These are phyloP conservation scores for Cadophora sp. DNA, from an alignment of 2,329 filamentous ascomycete species.

Conservation along the genomic window DNA sequence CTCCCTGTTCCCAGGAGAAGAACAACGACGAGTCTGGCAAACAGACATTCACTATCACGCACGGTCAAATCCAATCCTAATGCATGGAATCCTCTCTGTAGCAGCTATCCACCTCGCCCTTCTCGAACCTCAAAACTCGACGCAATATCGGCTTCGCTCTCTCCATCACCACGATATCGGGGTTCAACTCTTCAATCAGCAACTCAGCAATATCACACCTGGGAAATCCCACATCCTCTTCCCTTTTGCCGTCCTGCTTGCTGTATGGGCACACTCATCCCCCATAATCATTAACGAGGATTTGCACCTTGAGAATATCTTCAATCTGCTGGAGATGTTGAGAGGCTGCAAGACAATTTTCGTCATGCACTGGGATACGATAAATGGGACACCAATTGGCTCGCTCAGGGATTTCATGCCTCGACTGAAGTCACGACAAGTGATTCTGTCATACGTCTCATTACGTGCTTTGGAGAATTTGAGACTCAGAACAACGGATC, in stretches of 20 bases:
- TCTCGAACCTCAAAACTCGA: not conserved
- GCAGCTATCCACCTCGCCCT: constrained; percentile 11
- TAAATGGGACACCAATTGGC: not conserved
- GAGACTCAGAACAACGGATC: not conserved
- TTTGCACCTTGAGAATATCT: constrained; percentile 1
- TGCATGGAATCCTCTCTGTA: constrained; percentile 8
- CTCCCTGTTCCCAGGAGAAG: constrained; percentile 5
- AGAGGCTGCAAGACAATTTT: constrained; percentile 7
- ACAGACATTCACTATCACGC: constrained; percentile 10
- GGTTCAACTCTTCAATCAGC: constrained; percentile 5
- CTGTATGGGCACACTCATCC: constrained; percentile 5
- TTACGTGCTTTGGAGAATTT: not conserved
- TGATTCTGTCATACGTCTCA: not conserved
- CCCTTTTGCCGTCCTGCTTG: constrained; percentile 9
- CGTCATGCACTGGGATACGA: constrained; percentile 10
- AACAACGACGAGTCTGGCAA: constrained; percentile 8
- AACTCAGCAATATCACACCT: not conserved
- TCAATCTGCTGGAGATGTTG: constrained; percentile 5
- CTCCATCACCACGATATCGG: constrained; percentile 13
- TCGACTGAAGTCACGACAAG: not conserved
- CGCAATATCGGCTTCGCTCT: constrained; percentile 5
- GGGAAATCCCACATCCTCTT: not conserved
- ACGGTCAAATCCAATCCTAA: constrained; percentile 1
- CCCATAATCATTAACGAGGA: not conserved
- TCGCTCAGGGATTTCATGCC: not conserved